Evolutionary conservation across 768 basidiomycete genomes (phyloP), one percentile per base, ranked within the genome.

Genomic region (Boletus reticulatus): DNA sequence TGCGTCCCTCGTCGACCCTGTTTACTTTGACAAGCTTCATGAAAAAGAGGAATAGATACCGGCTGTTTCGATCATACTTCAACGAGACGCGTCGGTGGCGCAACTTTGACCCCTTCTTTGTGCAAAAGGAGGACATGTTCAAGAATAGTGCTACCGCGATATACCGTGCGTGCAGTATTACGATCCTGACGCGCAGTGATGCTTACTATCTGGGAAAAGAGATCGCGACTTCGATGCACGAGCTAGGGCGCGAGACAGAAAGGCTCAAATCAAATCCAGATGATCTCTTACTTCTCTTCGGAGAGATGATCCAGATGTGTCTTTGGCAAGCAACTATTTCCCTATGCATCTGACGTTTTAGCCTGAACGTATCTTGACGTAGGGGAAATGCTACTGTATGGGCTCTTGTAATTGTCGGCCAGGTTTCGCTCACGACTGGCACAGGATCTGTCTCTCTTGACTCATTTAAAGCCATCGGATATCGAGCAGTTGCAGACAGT

Each of bases 381-480:
- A 95, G 93, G 94, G 95, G 95, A 43, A 98, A 98, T 68, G 94
- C 94, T 14, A 97, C 94, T 24, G 92, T 92, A 59, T 77, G 67
- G 16, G 34, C 36, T 37, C 43, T 48, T n/a, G 34, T 50, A 19
- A 17, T 13, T 27, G 22, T 43, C 44, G 16, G 14, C 8, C 3
- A 24, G 2, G 11, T 20, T 45, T 48, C 14, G 39, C 56, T 58
- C 39, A 48, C 13, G 37, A 46, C 46, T 29, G 27, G 3, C n/a
- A n/a, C 59, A 92, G 88, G 96, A 99, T 70, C 78, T 98, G 5
- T 95, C 93, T 0, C 83, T 98, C 13, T 78, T 98, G 27, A 94
- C 94, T 1, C 88, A 94, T 62, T 73, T 97, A 52, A 85, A 89
- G 1, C 82, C 87, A 31, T 82, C 84, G 7, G 93, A 98, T 63